phyloP scores from a whole-genome alignment of 2,329 filamentous ascomycete species.

The Aspergillus intermedius region DNA sequence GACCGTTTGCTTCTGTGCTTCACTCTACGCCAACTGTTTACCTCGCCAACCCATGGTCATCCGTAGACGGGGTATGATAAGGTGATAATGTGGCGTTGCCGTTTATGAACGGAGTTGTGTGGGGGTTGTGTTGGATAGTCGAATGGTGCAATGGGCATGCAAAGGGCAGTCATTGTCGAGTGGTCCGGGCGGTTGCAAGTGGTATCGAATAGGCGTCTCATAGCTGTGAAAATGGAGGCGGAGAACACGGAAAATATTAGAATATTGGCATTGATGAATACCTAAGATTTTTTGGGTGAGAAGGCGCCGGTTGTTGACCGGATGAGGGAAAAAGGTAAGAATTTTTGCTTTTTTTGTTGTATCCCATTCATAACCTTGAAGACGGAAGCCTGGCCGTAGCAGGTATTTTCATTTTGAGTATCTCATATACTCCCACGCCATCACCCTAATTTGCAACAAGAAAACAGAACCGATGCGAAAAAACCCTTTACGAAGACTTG shows the following conservation, averaged over 20 bases:
- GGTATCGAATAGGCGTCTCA: no score
- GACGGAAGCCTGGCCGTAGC: constrained; percentile 11
- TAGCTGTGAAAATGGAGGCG: no score
- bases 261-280: neutral
- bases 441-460: constrained; percentile 12
- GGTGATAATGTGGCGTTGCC: constrained; percentile 75
- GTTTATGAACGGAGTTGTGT: neutral
- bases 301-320: neutral
- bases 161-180: no score
- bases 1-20: constrained; percentile 36
- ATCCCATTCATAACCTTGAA: constrained; percentile 12
- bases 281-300: neutral
- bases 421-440: constrained; percentile 12
- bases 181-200: no score
- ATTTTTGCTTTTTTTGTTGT: constrained; percentile 5
- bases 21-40: constrained; percentile 90
- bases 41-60: constrained; percentile 63
- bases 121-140: neutral
- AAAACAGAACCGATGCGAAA: constrained; percentile 44
- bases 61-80: constrained; percentile 43
- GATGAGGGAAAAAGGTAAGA: neutral
- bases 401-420: constrained; percentile 14
- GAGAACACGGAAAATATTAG: no score
- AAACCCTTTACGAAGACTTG: constrained; percentile 6
- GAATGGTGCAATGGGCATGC: no score